A percentile compares a stretch with the other conserved stretches of the same genome.
These are phyloP conservation scores for Aspergillus bertholletiae DNA, from an alignment of 495 filamentous ascomycete genomes.

Conservation along the genomic window DNA sequence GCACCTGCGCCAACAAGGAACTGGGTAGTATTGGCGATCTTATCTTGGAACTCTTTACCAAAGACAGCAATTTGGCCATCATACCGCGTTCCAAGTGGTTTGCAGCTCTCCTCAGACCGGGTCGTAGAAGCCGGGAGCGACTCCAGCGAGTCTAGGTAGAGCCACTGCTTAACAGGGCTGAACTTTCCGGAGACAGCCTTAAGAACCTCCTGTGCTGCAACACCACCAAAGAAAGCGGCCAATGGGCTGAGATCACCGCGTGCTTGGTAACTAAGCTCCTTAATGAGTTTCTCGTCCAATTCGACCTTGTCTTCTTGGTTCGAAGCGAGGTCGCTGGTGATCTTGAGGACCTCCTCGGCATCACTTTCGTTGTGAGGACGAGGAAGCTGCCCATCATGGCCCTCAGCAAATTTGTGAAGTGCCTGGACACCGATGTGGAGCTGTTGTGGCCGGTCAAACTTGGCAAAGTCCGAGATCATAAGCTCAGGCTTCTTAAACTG, in stretches of 20 bases:
- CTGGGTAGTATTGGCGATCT: slow-evolving; percentile 79
- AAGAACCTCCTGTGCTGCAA: slow-evolving; percentile 92
- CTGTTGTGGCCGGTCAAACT: slow-evolving; percentile 90
- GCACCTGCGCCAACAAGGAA: slow-evolving; percentile 97
- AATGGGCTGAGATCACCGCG: slow-evolving; percentile 85
- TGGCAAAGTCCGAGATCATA: slow-evolving; percentile 92
- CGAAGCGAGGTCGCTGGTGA: slow-evolving; percentile 65
- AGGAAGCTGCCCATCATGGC: slow-evolving; percentile 66
- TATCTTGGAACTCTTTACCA: slow-evolving; percentile 89
- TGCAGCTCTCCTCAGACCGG: slow-evolving; percentile 84
- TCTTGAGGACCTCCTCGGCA: slow-evolving; percentile 69
- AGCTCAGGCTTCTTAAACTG: slow-evolving; percentile 84
- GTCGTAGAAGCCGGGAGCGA: slow-evolving; percentile 71
- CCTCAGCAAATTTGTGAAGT: slow-evolving; percentile 74
- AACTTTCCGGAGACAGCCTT: slow-evolving; percentile 99
- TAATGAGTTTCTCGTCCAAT: slow-evolving; percentile 87
- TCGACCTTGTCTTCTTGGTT: slow-evolving; percentile 69
- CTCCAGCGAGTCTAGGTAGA: slow-evolving; percentile 97
- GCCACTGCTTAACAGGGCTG: slow-evolving; percentile 83
- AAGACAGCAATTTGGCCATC: slow-evolving; percentile 98
- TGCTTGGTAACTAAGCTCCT: slow-evolving; percentile 95
- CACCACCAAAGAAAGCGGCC: slow-evolving; percentile 92
- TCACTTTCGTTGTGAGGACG: slow-evolving; percentile 80
- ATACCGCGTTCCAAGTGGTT: slow-evolving; percentile 77
- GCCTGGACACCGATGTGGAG: slow-evolving; percentile 93